These are phyloP conservation scores for Orbilia ellipsospora DNA, from an alignment of 2,329 filamentous ascomycete genomes.

Conservation along the genomic window DNA sequence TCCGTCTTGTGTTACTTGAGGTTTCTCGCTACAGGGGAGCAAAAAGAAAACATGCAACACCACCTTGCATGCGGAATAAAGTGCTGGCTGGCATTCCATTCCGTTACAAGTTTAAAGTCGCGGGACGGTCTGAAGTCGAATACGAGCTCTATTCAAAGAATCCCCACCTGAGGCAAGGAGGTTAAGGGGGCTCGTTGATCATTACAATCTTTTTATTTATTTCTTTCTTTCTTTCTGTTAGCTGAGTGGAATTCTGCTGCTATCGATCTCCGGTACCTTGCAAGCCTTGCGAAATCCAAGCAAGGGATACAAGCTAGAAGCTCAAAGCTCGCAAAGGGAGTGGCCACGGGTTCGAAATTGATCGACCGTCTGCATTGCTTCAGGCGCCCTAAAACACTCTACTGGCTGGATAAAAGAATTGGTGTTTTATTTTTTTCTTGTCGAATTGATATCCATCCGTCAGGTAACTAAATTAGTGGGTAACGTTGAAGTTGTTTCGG, in stretches of 20 bases:
- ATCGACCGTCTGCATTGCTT: background rate
- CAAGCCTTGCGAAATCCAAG: slow-evolving; percentile 10
- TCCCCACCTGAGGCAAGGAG: slow-evolving; percentile 53
- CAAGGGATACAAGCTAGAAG: slow-evolving; percentile 15
- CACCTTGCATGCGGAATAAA: slow-evolving; percentile 49
- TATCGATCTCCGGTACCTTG: background rate
- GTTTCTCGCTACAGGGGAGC: background rate
- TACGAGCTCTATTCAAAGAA: slow-evolving; percentile 33
- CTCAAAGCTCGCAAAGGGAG: slow-evolving; percentile 8
- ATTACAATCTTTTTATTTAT: slow-evolving; percentile 23
- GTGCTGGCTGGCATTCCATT: slow-evolving; percentile 52
- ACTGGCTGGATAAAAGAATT: background rate
- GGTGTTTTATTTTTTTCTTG: background rate
- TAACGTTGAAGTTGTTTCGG: too few species aligned
- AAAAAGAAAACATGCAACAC: slow-evolving; percentile 35
- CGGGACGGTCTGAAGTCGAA: background rate
- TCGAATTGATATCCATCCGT: background rate
- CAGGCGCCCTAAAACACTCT: slow-evolving; percentile 1
- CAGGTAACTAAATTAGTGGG: background rate
- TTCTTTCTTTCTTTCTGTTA: background rate
- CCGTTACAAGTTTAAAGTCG: slow-evolving; percentile 41
- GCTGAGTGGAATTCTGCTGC: slow-evolving; percentile 44
- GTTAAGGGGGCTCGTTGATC: slow-evolving; percentile 46
- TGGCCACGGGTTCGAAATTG: slow-evolving; percentile 25
- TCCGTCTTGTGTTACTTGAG: background rate